Evolutionary conservation across 1,284 basidiomycete species (phyloP).

Genomic region (Schizopora paradoxa): DNA sequence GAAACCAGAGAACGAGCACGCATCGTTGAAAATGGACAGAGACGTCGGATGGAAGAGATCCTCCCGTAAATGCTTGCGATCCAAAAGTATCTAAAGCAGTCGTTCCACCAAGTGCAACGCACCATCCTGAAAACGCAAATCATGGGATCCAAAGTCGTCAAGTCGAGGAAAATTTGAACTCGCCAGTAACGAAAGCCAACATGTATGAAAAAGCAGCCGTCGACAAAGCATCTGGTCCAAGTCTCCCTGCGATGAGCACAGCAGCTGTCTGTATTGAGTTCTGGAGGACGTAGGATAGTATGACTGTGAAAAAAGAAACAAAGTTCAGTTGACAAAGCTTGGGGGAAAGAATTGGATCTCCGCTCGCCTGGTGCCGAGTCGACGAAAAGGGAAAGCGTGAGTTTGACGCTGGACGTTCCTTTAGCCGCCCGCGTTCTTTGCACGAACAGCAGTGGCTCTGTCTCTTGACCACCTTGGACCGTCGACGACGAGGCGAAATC

Average conservation of each 20-base stretch:
- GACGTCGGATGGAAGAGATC: conserved; percentile 48
- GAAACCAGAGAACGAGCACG: conserved; percentile 52
- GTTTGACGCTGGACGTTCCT: conserved; percentile 26
- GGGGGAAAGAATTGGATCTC: conserved; percentile 3
- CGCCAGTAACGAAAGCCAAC: conserved; percentile 72
- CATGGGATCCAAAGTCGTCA: conserved; percentile 16
- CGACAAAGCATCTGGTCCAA: conserved; percentile 65
- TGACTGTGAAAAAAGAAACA: conserved; percentile 33
- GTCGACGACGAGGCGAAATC: too few relatives aligned
- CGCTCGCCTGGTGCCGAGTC: conserved; percentile 52
- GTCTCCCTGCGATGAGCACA: conserved; percentile 55
- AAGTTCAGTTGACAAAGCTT: not conserved
- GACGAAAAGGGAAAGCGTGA: conserved; percentile 43
- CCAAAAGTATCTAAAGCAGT: conserved; percentile 74
- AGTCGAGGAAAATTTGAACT: conserved; percentile 42
- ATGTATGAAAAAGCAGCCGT: conserved; percentile 68
- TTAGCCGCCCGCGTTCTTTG: not conserved
- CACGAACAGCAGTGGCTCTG: too few relatives aligned
- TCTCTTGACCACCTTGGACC: too few relatives aligned
- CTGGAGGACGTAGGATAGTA: conserved; percentile 63
- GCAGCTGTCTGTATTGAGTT: conserved; percentile 67
- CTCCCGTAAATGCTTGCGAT: conserved; percentile 69
- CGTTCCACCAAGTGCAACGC: conserved; percentile 68
- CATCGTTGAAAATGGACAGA: conserved; percentile 69
- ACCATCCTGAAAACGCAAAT: conserved; percentile 49